These are phyloP conservation scores for Penicillium maclennaniae DNA, from an alignment of 495 filamentous ascomycete genomes.

Conservation along the genomic window DNA sequence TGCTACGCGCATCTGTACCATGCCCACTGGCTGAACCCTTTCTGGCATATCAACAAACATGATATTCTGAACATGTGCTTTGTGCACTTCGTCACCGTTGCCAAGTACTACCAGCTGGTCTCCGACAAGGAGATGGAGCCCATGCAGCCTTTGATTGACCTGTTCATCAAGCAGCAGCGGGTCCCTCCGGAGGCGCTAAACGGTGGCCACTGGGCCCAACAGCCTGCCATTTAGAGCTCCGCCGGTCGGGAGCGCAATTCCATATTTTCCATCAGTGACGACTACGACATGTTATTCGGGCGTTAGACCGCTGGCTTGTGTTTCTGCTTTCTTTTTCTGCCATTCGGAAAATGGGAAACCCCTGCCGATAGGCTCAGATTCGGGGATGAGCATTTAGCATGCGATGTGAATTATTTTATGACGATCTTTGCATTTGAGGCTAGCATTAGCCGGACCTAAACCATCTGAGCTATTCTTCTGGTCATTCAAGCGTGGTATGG, in stretches of 20 bases:
- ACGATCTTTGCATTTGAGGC: constrained; percentile 1
- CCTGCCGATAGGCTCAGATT: constrained; percentile 25
- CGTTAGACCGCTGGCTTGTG: constrained; percentile 34
- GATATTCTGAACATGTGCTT: constrained; percentile 94
- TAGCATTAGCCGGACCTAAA: constrained; percentile 10
- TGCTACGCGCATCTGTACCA: constrained; percentile 91
- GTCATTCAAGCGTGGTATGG: not conserved
- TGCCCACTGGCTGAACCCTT: constrained; percentile 75
- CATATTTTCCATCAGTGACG: constrained; percentile 19
- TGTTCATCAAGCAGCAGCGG: constrained; percentile 81
- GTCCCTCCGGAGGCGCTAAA: constrained; percentile 65
- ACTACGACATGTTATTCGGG: constrained; percentile 35
- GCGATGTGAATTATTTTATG: constrained; percentile 35
- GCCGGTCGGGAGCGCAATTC: constrained; percentile 12
- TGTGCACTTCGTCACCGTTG: constrained; percentile 86
- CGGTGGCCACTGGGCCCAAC: constrained; percentile 47
- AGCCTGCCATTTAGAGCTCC: constrained; percentile 34
- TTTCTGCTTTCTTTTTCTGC: constrained; percentile 19
- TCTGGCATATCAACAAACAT: constrained; percentile 77
- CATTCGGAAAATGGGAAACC: constrained; percentile 17
- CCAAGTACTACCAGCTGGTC: constrained; percentile 77
- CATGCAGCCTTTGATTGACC: constrained; percentile 86
- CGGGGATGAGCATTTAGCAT: constrained; percentile 41
- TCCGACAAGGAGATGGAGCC: constrained; percentile 83
- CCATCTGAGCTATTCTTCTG: not conserved